Conservation (phyloP, 345 rosid genomes). For the Bruguiera gymnorhiza region DNA sequence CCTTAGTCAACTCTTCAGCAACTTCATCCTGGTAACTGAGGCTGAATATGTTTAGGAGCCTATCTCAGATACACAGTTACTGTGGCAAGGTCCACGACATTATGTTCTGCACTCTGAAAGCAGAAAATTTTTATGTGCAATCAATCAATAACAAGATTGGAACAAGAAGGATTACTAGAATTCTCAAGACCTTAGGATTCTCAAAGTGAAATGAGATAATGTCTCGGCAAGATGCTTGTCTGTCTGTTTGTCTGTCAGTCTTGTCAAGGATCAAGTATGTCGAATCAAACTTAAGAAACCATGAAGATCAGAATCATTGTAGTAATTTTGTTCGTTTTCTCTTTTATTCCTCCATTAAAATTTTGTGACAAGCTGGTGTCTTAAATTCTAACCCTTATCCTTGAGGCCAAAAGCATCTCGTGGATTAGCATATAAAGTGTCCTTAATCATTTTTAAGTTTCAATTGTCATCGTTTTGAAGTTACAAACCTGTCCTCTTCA, state of each 20-base stretch:
- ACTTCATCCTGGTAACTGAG: constrained; percentile 90
- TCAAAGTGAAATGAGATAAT: constrained; percentile 79
- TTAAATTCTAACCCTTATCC: no score
- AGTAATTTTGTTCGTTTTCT: not conserved
- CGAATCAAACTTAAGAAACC: constrained; percentile 72
- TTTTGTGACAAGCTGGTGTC: no score
- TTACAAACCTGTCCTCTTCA: no score
- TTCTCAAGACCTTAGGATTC: constrained; percentile 61
- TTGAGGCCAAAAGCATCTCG: no score
- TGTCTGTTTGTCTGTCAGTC: constrained; percentile 88
- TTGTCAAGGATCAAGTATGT: constrained; percentile 92
- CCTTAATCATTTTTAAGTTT: no score
- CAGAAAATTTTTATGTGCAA: constrained; percentile 3
- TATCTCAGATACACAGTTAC: constrained; percentile 79
- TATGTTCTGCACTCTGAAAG: constrained; percentile 69
- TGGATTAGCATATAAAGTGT: no score
- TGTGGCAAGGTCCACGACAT: constrained; percentile 61
- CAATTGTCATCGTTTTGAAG: no score
- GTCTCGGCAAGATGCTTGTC: constrained; percentile 85
- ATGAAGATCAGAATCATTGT: constrained; percentile 8
- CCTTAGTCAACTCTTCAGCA: constrained; percentile 85
- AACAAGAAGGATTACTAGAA: constrained; percentile 8
- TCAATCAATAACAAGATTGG: not conserved
- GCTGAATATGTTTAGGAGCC: constrained; percentile 77
- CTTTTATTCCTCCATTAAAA: no score